Evolutionary conservation across 495 filamentous ascomycete species (phyloP), one percentile per base, ranked within the genome.

Genomic region (Hyaloscypha hepaticicola): DNA sequence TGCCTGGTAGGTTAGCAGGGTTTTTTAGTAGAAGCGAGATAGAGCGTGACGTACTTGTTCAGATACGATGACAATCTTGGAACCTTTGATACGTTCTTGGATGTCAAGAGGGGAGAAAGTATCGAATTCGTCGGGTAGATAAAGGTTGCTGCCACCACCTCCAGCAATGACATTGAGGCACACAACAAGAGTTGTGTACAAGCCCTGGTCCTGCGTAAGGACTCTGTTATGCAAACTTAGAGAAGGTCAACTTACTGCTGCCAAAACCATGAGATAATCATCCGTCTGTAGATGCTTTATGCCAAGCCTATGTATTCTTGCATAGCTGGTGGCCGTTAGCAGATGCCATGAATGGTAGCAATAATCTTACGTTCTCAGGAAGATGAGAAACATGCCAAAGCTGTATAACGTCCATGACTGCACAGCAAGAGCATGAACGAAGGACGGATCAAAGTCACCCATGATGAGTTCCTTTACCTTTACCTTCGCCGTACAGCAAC

Each of bases 81-180:
- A 76, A 19, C 78, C 78, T 58, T 77, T 74, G 33, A 79, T 76
- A 5, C 78, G 73, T 65, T 74, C 75, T 49, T 72, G 55, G n/a
- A 77, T 76, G 27, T 79, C 74, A 12, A 69, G 51, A 11, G 67
- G 67, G 0, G 77, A 76, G 51, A 82, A 78, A 1, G 70, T 71
- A 26, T 62, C 64, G 25, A 72, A 74, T 28, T 76, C 60, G 34
- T 77, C 77, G 8, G 73, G 73, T 0, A 58, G 70, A 58, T 78
- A 77, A 8, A 79, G 71, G 65, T 80, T 81, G 56, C 77, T 78
- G 49, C 79, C 80, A 34, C 80, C 80, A 19, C 78, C 78, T 21
- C 70, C 58, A 21, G 76, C 72, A 24, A 82, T 77, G 24, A 75
- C 65, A 64, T 81, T 81, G 52, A 82, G 65, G 58, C 71, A 78